Evolutionary conservation across 2,329 filamentous ascomycete species (phyloP).

Genomic region (Eutypella sp.): DNA sequence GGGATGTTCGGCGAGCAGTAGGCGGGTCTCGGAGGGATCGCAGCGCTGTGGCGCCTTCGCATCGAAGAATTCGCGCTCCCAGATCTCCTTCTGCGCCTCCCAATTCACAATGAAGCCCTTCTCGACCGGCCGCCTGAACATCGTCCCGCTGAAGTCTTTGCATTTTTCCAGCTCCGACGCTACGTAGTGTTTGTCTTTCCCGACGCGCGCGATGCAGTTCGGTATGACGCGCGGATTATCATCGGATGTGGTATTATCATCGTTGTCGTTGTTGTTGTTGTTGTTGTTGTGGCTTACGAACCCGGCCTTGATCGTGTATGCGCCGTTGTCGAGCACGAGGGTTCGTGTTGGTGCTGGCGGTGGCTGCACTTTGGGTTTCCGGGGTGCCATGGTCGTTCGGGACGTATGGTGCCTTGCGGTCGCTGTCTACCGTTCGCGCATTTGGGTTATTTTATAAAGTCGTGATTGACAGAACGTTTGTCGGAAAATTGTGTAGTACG

Average conservation of each 20-base stretch:
- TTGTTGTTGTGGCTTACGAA: constrained; percentile 49
- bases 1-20: constrained; percentile 80
- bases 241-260: constrained; percentile 28
- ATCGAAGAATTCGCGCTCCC: constrained; percentile 84
- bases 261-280: constrained; percentile 22
- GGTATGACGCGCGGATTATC: constrained; percentile 68
- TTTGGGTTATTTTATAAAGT: background rate
- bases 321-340: constrained; percentile 90
- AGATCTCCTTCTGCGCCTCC: constrained; percentile 93
- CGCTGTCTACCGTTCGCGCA: background rate
- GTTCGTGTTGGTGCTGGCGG: constrained; percentile 58
- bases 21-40: constrained; percentile 74
- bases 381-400: constrained; percentile 20
- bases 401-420: background rate
- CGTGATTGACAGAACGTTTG: too few relatives aligned
- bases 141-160: constrained; percentile 82
- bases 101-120: constrained; percentile 95
- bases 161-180: constrained; percentile 74
- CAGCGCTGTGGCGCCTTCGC: constrained; percentile 61
- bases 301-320: constrained; percentile 85
- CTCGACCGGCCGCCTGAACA: constrained; percentile 84
- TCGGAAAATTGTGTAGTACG: too few relatives aligned
- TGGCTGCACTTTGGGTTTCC: constrained; percentile 47
- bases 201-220: constrained; percentile 83
- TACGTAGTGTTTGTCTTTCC: constrained; percentile 71